Conservation (phyloP, 1,284 basidiomycete species). For the Leccinum olivaceoglutinosum region DNA sequence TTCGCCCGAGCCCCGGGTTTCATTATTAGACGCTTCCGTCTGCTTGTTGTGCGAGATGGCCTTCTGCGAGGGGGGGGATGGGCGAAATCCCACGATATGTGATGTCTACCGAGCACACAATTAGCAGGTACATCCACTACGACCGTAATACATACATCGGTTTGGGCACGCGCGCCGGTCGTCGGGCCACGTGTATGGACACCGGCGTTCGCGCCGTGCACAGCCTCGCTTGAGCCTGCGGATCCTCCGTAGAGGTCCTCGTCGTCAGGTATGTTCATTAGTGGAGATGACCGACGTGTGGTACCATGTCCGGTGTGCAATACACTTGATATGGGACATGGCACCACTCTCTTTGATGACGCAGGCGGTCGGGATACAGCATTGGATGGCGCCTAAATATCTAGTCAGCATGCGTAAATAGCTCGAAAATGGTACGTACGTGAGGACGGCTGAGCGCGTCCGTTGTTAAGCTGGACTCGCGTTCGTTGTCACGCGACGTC, state of each 20-base stretch:
- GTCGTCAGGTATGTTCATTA: not conserved
- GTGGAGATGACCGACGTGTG: not conserved
- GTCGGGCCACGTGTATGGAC: not conserved
- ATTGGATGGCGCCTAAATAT: not conserved
- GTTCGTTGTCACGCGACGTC: not conserved
- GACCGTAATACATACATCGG: not conserved
- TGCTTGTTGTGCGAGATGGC: not conserved
- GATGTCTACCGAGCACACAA: not conserved
- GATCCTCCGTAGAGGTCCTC: not conserved
- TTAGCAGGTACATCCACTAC: not conserved
- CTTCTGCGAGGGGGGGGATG: not conserved
- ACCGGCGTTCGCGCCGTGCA: not conserved
- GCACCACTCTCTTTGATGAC: not conserved
- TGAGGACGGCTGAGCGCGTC: not conserved
- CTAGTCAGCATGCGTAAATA: not conserved
- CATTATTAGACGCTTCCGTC: not conserved
- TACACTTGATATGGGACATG: not conserved
- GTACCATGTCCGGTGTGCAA: not conserved
- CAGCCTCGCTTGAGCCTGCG: not conserved
- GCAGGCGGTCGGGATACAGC: not conserved
- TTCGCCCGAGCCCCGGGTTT: not conserved
- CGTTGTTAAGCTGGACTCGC: not conserved
- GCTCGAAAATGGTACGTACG: not conserved
- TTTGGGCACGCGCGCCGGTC: not conserved
- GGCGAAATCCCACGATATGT: not conserved